phyloP scores from a whole-genome alignment of 1,284 basidiomycete genomes.

The Naganishia albida region DNA sequence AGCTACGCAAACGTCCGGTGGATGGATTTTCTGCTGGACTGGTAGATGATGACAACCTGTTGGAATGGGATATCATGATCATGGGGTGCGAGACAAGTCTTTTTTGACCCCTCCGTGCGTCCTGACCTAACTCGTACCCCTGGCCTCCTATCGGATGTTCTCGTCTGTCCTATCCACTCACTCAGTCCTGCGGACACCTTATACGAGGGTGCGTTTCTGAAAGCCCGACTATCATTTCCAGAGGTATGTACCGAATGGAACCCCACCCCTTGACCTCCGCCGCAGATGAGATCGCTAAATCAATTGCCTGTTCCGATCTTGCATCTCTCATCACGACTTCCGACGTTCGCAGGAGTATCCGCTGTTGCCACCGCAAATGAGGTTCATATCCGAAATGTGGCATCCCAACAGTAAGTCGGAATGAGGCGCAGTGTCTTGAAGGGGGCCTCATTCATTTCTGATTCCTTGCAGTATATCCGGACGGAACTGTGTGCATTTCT shows the following conservation, averaged over 20 bases:
- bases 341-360: conserved; percentile 76
- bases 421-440: too few species aligned
- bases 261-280: too few species aligned
- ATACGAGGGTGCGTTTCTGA: conserved; percentile 92
- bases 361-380: conserved; percentile 90
- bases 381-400: conserved; percentile 96
- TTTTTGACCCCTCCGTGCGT: background rate
- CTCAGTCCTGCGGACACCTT: conserved; percentile 80
- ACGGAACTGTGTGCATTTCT: conserved; percentile 91
- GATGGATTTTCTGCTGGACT: conserved; percentile 94
- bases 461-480: conserved; percentile 70
- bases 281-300: background rate
- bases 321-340: background rate
- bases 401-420: conserved; percentile 86
- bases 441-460: background rate
- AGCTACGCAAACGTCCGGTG: conserved; percentile 83
- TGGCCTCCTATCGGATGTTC: conserved; percentile 10
- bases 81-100: conserved; percentile 69
- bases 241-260: conserved; percentile 52
- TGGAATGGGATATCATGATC: conserved; percentile 90
- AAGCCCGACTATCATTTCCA: conserved; percentile 83
- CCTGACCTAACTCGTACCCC: conserved; percentile 5
- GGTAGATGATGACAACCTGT: conserved; percentile 87
- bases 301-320: background rate
- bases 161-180: conserved; percentile 15